phyloP scores from a whole-genome alignment of 176 grass and related monocot genomes.

The Melocanna baccifera region DNA sequence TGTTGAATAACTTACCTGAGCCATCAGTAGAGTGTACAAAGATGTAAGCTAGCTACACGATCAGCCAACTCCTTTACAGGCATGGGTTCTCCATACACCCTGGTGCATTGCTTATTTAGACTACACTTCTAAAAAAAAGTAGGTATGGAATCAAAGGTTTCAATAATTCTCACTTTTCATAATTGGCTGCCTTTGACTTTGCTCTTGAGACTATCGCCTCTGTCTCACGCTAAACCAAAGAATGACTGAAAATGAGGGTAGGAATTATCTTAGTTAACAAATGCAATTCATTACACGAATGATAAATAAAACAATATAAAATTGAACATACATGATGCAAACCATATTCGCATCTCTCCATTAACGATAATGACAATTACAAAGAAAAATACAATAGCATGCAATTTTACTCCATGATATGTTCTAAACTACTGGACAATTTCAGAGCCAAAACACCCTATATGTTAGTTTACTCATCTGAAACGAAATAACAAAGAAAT shows the following conservation, averaged over 20 bases:
- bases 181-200: conserved; percentile 71
- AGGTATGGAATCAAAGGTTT: neutral
- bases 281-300: neutral
- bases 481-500: neutral
- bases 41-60: conserved; percentile 82
- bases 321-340: neutral
- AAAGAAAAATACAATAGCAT: neutral
- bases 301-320: neutral
- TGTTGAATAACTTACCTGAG: conserved; percentile 36
- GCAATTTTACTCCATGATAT: neutral
- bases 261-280: neutral
- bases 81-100: conserved; percentile 68
- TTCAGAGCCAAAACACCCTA: neutral
- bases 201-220: conserved; percentile 75
- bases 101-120: conserved; percentile 10
- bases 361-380: neutral
- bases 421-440: neutral
- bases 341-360: neutral
- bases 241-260: conserved; percentile 41
- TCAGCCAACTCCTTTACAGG: conserved; percentile 76
- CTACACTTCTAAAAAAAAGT: neutral
- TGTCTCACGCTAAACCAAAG: conserved; percentile 76
- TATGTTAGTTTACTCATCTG: neutral
- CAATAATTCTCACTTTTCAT: conserved; percentile 50
- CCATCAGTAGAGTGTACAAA: conserved; percentile 90